A percentile compares a stretch with the other conserved stretches of the same genome.
Conservation (phyloP, 1,284 basidiomycete genomes). For the Ceratobasidium theobromae region DNA sequence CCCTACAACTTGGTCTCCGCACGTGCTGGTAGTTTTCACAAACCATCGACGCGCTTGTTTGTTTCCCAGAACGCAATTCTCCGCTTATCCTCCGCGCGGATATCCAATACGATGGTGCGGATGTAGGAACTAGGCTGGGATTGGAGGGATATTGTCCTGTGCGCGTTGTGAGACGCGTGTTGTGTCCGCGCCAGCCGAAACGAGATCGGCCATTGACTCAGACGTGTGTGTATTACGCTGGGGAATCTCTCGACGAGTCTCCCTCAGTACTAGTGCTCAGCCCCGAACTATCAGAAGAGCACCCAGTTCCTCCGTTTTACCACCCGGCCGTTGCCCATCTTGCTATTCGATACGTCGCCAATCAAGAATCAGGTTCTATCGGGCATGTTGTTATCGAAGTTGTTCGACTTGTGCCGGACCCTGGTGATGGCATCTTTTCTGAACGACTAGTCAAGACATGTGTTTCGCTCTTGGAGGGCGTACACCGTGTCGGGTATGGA, state of each 20-base stretch:
- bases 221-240: conserved; percentile 65
- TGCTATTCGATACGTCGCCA: conserved; percentile 62
- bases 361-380: not conserved
- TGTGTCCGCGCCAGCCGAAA: conserved; percentile 71
- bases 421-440: conserved; percentile 47
- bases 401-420: conserved; percentile 44
- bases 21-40: conserved; percentile 56
- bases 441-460: conserved; percentile 78
- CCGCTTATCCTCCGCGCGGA: conserved; percentile 79
- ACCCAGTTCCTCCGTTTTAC: conserved; percentile 65
- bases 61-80: conserved; percentile 82
- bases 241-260: conserved; percentile 32
- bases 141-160: conserved; percentile 39
- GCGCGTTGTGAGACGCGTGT: conserved; percentile 57
- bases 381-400: not conserved
- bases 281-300: conserved; percentile 50
- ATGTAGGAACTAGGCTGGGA: not conserved
- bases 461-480: conserved; percentile 74
- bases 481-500: conserved; percentile 87
- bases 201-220: conserved; percentile 71
- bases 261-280: conserved; percentile 39
- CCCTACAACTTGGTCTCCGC: not conserved
- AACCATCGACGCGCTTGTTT: conserved; percentile 63
- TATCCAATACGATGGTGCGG: conserved; percentile 50
- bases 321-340: conserved; percentile 73